Conservation (phyloP, 768 basidiomycete genomes). For the Boletus sp. region DNA sequence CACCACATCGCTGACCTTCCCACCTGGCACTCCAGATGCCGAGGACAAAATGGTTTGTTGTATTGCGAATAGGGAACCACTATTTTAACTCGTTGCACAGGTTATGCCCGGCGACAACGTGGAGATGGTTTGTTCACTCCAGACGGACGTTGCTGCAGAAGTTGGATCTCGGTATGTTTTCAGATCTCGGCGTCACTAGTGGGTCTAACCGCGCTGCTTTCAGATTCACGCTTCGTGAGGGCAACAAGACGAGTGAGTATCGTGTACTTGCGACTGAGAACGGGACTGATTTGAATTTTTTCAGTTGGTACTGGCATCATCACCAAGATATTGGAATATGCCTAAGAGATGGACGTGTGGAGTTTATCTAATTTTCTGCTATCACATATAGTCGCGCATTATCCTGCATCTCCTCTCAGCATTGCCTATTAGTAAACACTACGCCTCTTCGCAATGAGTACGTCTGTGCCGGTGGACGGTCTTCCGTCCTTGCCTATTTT, state of each 20-base stretch:
- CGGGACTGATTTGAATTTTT: slow-evolving; percentile 10
- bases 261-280: background rate
- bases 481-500: background rate
- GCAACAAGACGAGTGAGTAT: slow-evolving; percentile 82
- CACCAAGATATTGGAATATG: slow-evolving; percentile 70
- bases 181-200: background rate
- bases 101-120: slow-evolving; percentile 99
- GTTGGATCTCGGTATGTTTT: slow-evolving; percentile 68
- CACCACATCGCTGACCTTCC: slow-evolving; percentile 82
- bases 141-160: slow-evolving; percentile 87
- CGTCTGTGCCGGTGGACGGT: background rate
- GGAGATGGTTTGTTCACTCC: slow-evolving; percentile 82
- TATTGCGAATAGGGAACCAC: background rate
- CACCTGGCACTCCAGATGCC: slow-evolving; percentile 76
- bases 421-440: slow-evolving; percentile 12
- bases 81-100: slow-evolving; percentile 33
- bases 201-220: background rate
- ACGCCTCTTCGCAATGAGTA: background rate
- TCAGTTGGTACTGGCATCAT: slow-evolving; percentile 93
- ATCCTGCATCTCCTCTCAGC: slow-evolving; percentile 26
- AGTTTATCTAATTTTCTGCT: slow-evolving; percentile 17
- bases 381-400: slow-evolving; percentile 17
- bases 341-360: slow-evolving; percentile 15
- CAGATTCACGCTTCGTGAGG: slow-evolving; percentile 90
- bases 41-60: slow-evolving; percentile 79